Conservation (phyloP, 1,284 basidiomycete genomes). For the Microstroma glucosiphilum region DNA sequence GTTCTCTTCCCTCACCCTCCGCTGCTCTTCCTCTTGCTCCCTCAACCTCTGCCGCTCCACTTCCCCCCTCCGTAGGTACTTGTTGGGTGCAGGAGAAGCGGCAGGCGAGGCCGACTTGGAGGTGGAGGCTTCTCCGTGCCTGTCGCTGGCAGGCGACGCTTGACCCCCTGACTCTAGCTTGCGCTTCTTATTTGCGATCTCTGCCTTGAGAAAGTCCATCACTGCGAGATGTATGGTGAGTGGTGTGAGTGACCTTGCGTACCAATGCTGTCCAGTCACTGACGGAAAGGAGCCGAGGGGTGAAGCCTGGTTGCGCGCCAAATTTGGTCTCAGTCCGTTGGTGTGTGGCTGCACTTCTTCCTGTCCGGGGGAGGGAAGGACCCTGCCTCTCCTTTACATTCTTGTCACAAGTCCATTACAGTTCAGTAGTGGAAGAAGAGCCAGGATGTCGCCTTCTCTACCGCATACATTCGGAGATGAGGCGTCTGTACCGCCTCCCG, state of each 20-base stretch:
- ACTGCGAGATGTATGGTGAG: not conserved
- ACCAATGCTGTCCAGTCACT: too few species aligned
- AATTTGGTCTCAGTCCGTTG: too few species aligned
- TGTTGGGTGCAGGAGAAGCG: conserved; percentile 14
- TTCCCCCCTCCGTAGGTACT: conserved; percentile 42
- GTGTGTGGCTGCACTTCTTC: too few species aligned
- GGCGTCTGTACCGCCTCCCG: too few species aligned
- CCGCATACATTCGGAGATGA: too few species aligned
- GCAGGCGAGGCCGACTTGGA: conserved; percentile 12
- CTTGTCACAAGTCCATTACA: too few species aligned
- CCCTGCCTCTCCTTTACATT: too few species aligned
- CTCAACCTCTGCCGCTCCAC: conserved; percentile 23
- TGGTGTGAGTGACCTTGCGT: not conserved
- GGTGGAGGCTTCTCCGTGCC: conserved; percentile 5
- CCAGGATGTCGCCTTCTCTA: too few species aligned
- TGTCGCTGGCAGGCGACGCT: conserved; percentile 5
- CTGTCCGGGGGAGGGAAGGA: too few species aligned
- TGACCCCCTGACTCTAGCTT: conserved; percentile 58
- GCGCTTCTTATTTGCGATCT: conserved; percentile 73
- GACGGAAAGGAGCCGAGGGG: too few species aligned
- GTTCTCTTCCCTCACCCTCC: conserved; percentile 9
- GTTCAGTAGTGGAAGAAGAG: too few species aligned
- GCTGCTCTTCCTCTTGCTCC: conserved; percentile 17
- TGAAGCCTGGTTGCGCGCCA: too few species aligned
- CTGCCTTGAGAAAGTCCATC: conserved; percentile 81